These are phyloP conservation scores for Tylopilus rubrobrunneus DNA, from an alignment of 768 basidiomycete species.

Conservation along the genomic window DNA sequence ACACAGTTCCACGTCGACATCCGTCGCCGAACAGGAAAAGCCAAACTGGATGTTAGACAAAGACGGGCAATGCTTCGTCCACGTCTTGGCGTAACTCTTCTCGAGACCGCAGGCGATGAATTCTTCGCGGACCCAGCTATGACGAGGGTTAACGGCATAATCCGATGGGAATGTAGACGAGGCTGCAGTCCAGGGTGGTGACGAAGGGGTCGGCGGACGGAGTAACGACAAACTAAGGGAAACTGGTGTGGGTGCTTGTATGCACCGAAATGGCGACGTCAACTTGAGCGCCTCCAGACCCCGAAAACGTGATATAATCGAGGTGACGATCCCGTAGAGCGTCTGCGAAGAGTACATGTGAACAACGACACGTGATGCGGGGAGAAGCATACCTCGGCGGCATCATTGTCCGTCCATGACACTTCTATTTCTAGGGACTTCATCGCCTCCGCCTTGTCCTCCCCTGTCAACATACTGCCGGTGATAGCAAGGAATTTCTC, in stretches of 20 bases:
- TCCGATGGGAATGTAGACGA: not conserved
- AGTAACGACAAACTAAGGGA: slow-evolving; percentile 2
- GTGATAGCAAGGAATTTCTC: slow-evolving; percentile 29
- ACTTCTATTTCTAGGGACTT: slow-evolving; percentile 28
- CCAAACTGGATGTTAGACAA: slow-evolving; percentile 27
- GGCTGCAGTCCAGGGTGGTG: not conserved
- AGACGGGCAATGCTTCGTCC: slow-evolving; percentile 28
- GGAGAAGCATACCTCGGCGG: slow-evolving; percentile 22
- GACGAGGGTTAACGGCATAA: not conserved
- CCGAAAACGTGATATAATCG: slow-evolving; percentile 31
- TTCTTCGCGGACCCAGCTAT: slow-evolving; percentile 14
- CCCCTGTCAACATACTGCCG: slow-evolving; percentile 20
- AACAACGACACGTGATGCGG: not conserved
- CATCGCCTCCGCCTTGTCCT: slow-evolving; percentile 9
- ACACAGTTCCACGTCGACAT: slow-evolving; percentile 27
- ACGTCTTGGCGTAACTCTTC: slow-evolving; percentile 25
- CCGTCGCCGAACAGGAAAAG: slow-evolving; percentile 26
- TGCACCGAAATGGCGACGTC: slow-evolving; percentile 30
- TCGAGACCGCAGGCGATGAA: slow-evolving; percentile 28
- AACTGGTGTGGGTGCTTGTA: slow-evolving; percentile 16
- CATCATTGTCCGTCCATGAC: slow-evolving; percentile 24
- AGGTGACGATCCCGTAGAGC: slow-evolving; percentile 27
- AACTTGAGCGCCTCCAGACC: slow-evolving; percentile 28
- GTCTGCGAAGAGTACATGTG: slow-evolving; percentile 9
- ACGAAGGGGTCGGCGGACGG: slow-evolving; percentile 3